phyloP scores from a whole-genome alignment of 768 basidiomycete genomes.

The Cystobasidiopsis lactophilus region DNA sequence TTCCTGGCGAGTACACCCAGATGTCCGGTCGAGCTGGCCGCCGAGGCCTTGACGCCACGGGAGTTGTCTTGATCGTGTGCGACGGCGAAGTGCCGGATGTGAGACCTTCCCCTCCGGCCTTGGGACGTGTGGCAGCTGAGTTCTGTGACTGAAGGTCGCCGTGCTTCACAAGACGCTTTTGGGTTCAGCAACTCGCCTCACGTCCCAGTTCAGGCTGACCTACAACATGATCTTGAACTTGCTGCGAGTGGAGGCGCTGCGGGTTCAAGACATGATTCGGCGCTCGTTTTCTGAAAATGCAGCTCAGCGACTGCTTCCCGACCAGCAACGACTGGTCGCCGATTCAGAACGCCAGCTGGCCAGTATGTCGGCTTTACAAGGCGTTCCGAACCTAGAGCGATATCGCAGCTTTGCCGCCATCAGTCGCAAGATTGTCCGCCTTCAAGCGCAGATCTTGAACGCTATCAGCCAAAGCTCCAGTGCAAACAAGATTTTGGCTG shows the following conservation, averaged over 20 bases:
- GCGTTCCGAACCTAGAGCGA: constrained; percentile 36
- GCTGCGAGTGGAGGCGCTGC: constrained; percentile 78
- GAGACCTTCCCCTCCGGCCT: constrained; percentile 13
- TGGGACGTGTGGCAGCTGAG: neutral
- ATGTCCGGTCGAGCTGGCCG: constrained; percentile 98
- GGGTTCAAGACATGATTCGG: constrained; percentile 99
- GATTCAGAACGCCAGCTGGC: constrained; percentile 32
- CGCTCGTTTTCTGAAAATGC: constrained; percentile 96
- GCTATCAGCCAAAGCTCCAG: constrained; percentile 39
- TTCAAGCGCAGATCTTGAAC: constrained; percentile 26
- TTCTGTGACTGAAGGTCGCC: constrained; percentile 33
- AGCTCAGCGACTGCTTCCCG: constrained; percentile 72
- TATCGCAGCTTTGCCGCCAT: constrained; percentile 64
- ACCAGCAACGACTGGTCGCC: constrained; percentile 67
- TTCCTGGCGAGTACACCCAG: constrained; percentile 59
- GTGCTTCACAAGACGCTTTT: constrained; percentile 73
- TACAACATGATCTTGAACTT: constrained; percentile 99
- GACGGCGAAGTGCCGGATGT: constrained; percentile 74
- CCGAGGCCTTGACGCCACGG: constrained; percentile 80
- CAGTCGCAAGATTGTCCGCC: constrained; percentile 38
- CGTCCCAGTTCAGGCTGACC: constrained; percentile 88
- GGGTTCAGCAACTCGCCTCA: constrained; percentile 73
- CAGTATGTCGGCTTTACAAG: constrained; percentile 11
- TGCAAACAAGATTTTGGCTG: constrained; percentile 37
- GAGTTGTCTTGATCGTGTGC: constrained; percentile 70